phyloP scores from a whole-genome alignment of 176 grass and related monocot genomes.

The Musa beccarii region DNA sequence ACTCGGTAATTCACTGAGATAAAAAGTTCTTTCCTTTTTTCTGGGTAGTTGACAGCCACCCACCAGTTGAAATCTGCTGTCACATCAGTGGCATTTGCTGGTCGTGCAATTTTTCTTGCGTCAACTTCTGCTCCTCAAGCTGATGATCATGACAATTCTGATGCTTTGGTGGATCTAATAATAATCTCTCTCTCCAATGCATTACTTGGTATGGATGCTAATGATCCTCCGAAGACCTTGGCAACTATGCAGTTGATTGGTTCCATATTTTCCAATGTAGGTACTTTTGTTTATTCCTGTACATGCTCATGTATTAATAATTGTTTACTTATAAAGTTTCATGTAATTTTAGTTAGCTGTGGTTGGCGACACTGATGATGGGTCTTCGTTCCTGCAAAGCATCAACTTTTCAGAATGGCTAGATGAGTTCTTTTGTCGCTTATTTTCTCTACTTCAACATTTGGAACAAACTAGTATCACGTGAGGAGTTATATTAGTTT shows the following conservation, averaged over 20 bases:
- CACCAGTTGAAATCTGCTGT: constrained; percentile 94
- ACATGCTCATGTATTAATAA: neutral
- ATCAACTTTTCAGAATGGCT: constrained; percentile 69
- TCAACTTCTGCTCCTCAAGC: constrained; percentile 40
- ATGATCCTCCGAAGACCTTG: constrained; percentile 93
- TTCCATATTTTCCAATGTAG: constrained; percentile 93
- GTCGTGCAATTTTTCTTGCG: constrained; percentile 63
- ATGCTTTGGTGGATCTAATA: constrained; percentile 59
- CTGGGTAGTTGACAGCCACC: constrained; percentile 75
- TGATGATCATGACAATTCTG: constrained; percentile 27
- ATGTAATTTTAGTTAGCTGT: constrained; percentile 44
- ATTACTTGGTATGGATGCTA: constrained; percentile 97
- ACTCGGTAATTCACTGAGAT: constrained; percentile 5
- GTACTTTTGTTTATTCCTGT: constrained; percentile 28
- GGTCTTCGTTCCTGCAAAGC: constrained; percentile 58
- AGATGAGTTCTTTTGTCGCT: constrained; percentile 78
- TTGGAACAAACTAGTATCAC: constrained; percentile 80
- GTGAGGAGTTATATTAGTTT: constrained; percentile 35
- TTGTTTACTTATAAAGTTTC: constrained; percentile 7
- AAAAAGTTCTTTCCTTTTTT: constrained; percentile 18
- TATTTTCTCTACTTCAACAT: constrained; percentile 87
- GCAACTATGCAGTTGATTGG: constrained; percentile 92
- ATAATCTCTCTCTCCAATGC: constrained; percentile 79
- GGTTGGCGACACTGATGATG: constrained; percentile 45
- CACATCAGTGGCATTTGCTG: constrained; percentile 86